Base-by-base conservation (phyloP, 192 early-diverging fungal genomes). In the Glomus cerebriforme region DNA sequence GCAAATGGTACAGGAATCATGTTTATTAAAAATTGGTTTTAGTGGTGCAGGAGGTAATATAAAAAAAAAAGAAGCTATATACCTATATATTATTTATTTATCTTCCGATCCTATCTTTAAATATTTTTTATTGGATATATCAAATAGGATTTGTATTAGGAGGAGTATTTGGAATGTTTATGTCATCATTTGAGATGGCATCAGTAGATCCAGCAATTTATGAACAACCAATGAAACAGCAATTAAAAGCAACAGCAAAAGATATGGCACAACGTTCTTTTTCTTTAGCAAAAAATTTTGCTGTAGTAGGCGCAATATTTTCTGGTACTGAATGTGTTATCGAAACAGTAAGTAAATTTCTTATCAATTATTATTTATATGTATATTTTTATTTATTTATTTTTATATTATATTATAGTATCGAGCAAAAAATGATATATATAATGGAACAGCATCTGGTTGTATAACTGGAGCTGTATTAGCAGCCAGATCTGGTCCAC, bases 291-390 rank as follows among this genome's bases (percentile, higher is more conserved):
- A 99, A 96, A 82, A 96, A 94, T 85, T 96, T 99, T 91, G 95
- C 92, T 32, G 83, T 95, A 22, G 93, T 99, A 31, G 96, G 94
- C 31, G 93, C 95, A 12, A 91, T 98, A 45, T 99, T 94, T 86
- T 92, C 96, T 32, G 92, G 94, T 7, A 92, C 95, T 4, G 98
- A 99, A 84, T 98, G 98, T 80, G 88, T 94, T 82, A 97, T 98
- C 75, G 98, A 99, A 87, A 90, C 92, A 9, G 91, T 93, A 84
- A 76, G 89, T 85, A 32, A 13, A n/a, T 74, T 13, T 12, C 59
- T 43, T 54, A 49, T 72, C 43, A 72, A n/a, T n/a, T 24, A 31
- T 22, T n/a, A 34, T 35, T 59, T 32, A 13, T 43, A 27, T 59
- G 8, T 17, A 59, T 34, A 0, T 45, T 39, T 22, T n/a, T 24